phyloP scores from a whole-genome alignment of 805 yeast genomes.

The Lipomyces lipofer region DNA sequence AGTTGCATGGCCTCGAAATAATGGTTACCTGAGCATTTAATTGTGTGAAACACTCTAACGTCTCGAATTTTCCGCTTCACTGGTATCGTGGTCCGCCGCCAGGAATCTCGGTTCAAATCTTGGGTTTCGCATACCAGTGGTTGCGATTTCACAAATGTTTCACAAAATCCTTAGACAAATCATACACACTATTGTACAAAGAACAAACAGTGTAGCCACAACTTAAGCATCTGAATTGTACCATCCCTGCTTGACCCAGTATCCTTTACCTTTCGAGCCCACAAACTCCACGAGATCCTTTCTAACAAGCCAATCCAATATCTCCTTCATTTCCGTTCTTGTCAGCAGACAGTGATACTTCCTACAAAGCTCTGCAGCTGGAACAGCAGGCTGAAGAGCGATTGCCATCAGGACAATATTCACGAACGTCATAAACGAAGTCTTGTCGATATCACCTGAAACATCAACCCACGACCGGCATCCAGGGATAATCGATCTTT shows the following conservation, averaged over 20 bases:
- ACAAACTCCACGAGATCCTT: conserved; percentile 15
- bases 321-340: conserved; percentile 32
- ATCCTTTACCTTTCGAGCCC: conserved; percentile 29
- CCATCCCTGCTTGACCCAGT: conserved; percentile 35
- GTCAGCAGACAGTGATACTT: conserved; percentile 34
- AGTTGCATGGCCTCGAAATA: too few relatives aligned
- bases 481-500: conserved; percentile 44
- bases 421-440: conserved; percentile 61
- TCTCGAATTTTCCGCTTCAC: too few relatives aligned
- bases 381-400: conserved; percentile 58
- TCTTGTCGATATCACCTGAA: conserved; percentile 57
- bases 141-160: too few relatives aligned
- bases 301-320: conserved; percentile 36
- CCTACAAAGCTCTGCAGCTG: conserved; percentile 33
- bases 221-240: conserved; percentile 21
- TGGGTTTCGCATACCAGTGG: too few relatives aligned
- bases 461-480: conserved; percentile 72
- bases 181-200: too few relatives aligned
- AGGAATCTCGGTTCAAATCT: too few relatives aligned
- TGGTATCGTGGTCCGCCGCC: too few relatives aligned
- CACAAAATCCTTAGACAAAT: too few relatives aligned
- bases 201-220: too few relatives aligned
- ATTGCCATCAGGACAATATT: conserved; percentile 49
- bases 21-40: too few relatives aligned
- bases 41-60: too few relatives aligned